Percentiles rank a stretch among this genome's conserved stretches.
phyloP scores from a whole-genome alignment of 441 rosid genomes.

The Populus hybrid region DNA sequence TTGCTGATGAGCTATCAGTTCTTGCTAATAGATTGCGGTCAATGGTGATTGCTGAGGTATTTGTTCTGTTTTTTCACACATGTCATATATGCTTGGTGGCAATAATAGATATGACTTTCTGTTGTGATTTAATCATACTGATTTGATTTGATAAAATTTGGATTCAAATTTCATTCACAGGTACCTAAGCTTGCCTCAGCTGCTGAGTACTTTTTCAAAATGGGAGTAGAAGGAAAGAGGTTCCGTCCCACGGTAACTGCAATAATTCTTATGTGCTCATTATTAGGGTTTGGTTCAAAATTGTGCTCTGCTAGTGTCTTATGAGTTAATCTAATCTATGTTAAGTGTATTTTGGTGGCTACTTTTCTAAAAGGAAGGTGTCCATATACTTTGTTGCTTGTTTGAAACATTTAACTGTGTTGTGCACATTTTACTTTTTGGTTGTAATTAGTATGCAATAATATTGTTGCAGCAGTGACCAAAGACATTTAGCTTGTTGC shows the following conservation, averaged over 20 bases:
- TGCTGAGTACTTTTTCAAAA: constrained; percentile 89
- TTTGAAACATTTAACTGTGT: background rate
- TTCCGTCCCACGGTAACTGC: constrained; percentile 75
- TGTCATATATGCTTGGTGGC: background rate
- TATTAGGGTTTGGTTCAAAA: background rate
- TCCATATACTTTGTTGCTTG: background rate
- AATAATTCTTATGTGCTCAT: background rate
- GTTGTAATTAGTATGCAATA: background rate
- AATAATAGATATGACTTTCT: background rate
- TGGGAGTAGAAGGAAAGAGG: constrained; percentile 92
- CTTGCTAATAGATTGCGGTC: constrained; percentile 66
- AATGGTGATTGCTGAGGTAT: constrained; percentile 92
- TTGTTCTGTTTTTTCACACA: constrained; percentile 10
- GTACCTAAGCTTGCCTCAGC: constrained; percentile 98
- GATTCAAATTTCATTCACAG: constrained; percentile 38
- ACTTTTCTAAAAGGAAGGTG: background rate
- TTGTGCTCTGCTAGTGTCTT: constrained; percentile 11
- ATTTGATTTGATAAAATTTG: constrained; percentile 13
- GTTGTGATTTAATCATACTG: background rate
- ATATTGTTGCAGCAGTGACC: background rate
- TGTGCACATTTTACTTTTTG: background rate
- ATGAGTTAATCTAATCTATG: background rate
- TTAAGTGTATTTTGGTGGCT: background rate
- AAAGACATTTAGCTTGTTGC: background rate
- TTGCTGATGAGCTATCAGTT: constrained; percentile 85